Evolutionary conservation across 2,329 filamentous ascomycete genomes (phyloP).

Genomic region (Pyrenochaeta sp.): DNA sequence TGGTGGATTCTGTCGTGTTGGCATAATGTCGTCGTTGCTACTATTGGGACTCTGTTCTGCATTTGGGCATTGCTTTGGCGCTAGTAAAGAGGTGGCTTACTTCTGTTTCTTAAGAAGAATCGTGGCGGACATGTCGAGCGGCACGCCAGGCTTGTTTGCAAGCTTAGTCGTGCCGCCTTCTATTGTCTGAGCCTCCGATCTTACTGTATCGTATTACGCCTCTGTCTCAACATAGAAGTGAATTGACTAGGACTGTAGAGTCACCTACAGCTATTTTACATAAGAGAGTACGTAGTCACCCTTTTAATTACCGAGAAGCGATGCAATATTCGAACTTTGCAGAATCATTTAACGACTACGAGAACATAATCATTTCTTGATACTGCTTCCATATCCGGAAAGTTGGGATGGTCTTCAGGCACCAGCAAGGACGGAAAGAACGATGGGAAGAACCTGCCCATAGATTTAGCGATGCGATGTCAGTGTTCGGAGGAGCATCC

Average conservation of each 20-base stretch:
- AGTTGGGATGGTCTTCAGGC: not conserved
- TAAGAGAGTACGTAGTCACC: too few species aligned
- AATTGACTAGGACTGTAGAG: too few species aligned
- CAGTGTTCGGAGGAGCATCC: not conserved
- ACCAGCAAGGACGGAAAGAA: not conserved
- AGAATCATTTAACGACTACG: not conserved
- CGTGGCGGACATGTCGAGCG: not conserved
- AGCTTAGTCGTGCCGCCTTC: not conserved
- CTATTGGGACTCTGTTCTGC: constrained; percentile 3
- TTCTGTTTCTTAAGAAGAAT: not conserved
- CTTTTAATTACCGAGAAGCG: not conserved
- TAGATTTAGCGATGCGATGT: not conserved
- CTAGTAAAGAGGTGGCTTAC: constrained; percentile 20
- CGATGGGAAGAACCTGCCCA: not conserved
- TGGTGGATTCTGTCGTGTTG: not conserved
- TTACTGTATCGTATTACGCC: too few species aligned
- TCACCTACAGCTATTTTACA: too few species aligned
- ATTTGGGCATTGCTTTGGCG: constrained; percentile 23
- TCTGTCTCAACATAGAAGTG: too few species aligned
- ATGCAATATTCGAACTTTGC: not conserved
- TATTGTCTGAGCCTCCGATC: too few species aligned
- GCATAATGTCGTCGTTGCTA: not conserved
- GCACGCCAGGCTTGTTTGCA: not conserved
- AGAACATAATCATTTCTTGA: not conserved
- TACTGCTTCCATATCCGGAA: not conserved